Evolutionary conservation across 192 early-diverging fungal genomes (phyloP).

Genomic region (Haplosporangium gracile): DNA sequence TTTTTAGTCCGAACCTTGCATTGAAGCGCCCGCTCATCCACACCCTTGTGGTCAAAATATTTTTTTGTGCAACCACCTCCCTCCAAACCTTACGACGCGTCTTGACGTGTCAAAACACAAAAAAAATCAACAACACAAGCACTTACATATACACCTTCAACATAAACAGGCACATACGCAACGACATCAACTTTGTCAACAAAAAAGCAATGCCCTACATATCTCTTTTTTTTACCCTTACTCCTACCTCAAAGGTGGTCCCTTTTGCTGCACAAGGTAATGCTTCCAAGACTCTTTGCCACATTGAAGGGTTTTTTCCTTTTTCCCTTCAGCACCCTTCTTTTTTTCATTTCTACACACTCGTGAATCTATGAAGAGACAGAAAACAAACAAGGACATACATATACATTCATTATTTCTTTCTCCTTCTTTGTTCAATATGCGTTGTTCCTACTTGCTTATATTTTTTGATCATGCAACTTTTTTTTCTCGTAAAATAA

Average conservation of each 20-base stretch:
- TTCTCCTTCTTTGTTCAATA: background rate
- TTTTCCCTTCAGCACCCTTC: background rate
- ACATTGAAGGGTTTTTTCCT: background rate
- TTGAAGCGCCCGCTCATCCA: background rate
- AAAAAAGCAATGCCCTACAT: background rate
- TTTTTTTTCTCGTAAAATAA: background rate
- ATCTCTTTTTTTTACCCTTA: background rate
- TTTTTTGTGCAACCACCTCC: conserved; percentile 7
- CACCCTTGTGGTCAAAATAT: background rate
- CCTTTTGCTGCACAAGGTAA: too few species aligned
- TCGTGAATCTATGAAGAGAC: background rate
- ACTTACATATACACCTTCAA: background rate
- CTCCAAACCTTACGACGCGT: conserved; percentile 8
- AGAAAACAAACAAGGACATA: background rate
- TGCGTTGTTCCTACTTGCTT: background rate
- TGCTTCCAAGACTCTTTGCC: too few species aligned
- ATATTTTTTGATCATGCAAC: conserved; percentile 5
- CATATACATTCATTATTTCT: background rate
- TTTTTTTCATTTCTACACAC: conserved; percentile 3
- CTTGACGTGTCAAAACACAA: background rate
- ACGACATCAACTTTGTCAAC: background rate
- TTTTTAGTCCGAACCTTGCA: background rate
- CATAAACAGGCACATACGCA: background rate
- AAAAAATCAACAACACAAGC: background rate
- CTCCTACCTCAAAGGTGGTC: too few species aligned